Evolutionary conservation across 306 rosid species (phyloP), one percentile per base, ranked within the genome.

Genomic region (Rosa multiflora): DNA sequence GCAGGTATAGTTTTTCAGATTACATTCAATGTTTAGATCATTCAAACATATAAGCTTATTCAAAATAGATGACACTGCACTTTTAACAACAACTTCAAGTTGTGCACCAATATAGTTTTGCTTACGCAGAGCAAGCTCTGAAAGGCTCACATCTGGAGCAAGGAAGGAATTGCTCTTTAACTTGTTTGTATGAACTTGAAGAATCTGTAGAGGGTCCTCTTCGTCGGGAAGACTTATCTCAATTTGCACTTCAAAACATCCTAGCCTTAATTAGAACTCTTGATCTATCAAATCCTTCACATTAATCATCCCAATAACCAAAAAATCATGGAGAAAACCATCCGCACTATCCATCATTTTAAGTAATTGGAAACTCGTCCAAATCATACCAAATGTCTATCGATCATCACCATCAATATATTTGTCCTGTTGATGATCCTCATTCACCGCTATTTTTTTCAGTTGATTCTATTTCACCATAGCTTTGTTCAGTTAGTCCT

Each of bases 181-280:
- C 86, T 89, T 86, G 89, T 89, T 94, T 14, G 98, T 92, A 77
- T 94, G 98, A 86, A 94, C 92, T 79, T 92, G 93, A 84, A 94
- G 97, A 91, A 94, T 94, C 85, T 94, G 99, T 64, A 92, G 26
- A 68, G 97, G 93, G n/a, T 97, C 99, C 84, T 89, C 85, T 84
- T 94, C 97, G 89, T 94, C 99, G n/a, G 99, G 99, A 83, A 94
- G 97, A 83, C 97, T 88, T 82, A 94, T 91, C 90, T 92, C 97
- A 81, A 94, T 88, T 81, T 92, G 99, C 73, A 94, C 97, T 88
- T 94, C 99, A 89, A 94, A 80, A 59, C 97, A 93, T 75, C 99
- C 99, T 15, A 26, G 29, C 29, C 99, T 89, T 84, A 94, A 74
- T 81, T 92, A 92, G 59, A 97, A 26, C 29, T 26, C 99, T 82